These are phyloP conservation scores for Fusarium buxicola DNA, from an alignment of 2,329 filamentous ascomycete genomes.

Conservation along the genomic window DNA sequence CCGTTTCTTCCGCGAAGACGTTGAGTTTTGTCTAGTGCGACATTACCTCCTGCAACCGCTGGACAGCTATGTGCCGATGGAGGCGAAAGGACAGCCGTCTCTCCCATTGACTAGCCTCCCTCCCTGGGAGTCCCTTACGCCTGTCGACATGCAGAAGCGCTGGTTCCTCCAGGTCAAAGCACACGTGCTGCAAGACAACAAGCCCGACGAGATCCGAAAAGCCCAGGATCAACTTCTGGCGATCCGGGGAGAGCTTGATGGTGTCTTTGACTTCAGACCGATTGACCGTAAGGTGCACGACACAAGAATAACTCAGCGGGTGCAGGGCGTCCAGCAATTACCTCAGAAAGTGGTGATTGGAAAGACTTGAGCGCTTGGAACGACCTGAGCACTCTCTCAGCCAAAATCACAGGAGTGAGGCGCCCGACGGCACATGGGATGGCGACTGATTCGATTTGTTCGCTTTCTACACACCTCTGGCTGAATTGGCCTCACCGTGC, in stretches of 20 bases:
- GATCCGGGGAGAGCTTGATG: conserved; percentile 60
- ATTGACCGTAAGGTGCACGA: conserved; percentile 66
- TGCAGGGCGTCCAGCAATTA: conserved; percentile 53
- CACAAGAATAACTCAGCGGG: conserved; percentile 58
- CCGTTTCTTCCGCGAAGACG: conserved; percentile 64
- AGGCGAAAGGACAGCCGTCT: conserved; percentile 30
- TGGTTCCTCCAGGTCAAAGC: conserved; percentile 69
- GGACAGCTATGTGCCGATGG: conserved; percentile 50
- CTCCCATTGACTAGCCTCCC: conserved; percentile 53
- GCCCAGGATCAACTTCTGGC: conserved; percentile 63
- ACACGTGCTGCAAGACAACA: conserved; percentile 66
- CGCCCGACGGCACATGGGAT: too few relatives aligned
- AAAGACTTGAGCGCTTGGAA: conserved; percentile 39
- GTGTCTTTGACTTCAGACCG: conserved; percentile 63
- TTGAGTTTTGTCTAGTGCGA: conserved; percentile 65
- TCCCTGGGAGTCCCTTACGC: conserved; percentile 59
- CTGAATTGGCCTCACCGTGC: background rate
- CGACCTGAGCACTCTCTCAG: too few relatives aligned
- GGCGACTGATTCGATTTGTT: too few relatives aligned
- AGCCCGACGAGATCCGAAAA: conserved; percentile 67
- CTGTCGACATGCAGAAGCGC: conserved; percentile 60
- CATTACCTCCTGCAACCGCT: conserved; percentile 57
- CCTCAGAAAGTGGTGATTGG: conserved; percentile 53
- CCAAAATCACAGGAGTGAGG: background rate
- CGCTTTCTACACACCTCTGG: background rate